These are phyloP conservation scores for Xenoacremonium recifei DNA, from an alignment of 2,329 filamentous ascomycete species.

Conservation along the genomic window DNA sequence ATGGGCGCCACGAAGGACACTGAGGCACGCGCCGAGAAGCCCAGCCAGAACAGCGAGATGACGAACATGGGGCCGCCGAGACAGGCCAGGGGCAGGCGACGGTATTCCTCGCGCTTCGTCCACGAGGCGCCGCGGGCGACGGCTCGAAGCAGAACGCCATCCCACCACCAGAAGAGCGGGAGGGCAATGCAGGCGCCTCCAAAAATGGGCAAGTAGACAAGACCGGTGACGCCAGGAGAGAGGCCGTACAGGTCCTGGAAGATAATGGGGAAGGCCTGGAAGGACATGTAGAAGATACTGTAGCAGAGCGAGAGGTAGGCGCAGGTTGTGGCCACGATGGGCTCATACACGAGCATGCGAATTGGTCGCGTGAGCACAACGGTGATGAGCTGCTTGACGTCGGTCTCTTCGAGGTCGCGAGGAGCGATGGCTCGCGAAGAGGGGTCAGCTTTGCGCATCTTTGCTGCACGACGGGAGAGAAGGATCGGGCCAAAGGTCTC, in stretches of 20 bases:
- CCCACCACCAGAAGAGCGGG: conserved; percentile 64
- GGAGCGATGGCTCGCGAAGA: conserved; percentile 53
- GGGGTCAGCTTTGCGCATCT: conserved; percentile 55
- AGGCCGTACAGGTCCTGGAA: conserved; percentile 64
- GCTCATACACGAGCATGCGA: conserved; percentile 70
- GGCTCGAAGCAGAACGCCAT: conserved; percentile 55
- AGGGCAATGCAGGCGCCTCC: conserved; percentile 59
- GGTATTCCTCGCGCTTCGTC: conserved; percentile 62
- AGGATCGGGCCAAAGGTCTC: conserved; percentile 63
- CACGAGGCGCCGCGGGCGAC: conserved; percentile 51
- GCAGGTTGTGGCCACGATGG: conserved; percentile 69
- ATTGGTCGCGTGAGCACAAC: conserved; percentile 71
- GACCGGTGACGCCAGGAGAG: conserved; percentile 60
- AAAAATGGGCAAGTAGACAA: conserved; percentile 68
- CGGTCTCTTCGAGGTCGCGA: conserved; percentile 60
- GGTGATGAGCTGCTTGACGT: conserved; percentile 58
- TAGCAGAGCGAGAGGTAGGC: conserved; percentile 71
- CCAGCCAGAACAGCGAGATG: conserved; percentile 59
- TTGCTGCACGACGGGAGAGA: conserved; percentile 54
- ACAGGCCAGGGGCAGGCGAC: conserved; percentile 69
- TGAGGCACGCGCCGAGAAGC: conserved; percentile 50
- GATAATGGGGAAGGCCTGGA: conserved; percentile 72
- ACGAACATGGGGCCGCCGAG: conserved; percentile 65
- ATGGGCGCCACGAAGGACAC: conserved; percentile 56
- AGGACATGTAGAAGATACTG: conserved; percentile 67